Percentiles rank a stretch among this genome's conserved stretches.
phyloP scores from a whole-genome alignment of 148 eudicot genomes.

The Vaccinium macrocarpon region DNA sequence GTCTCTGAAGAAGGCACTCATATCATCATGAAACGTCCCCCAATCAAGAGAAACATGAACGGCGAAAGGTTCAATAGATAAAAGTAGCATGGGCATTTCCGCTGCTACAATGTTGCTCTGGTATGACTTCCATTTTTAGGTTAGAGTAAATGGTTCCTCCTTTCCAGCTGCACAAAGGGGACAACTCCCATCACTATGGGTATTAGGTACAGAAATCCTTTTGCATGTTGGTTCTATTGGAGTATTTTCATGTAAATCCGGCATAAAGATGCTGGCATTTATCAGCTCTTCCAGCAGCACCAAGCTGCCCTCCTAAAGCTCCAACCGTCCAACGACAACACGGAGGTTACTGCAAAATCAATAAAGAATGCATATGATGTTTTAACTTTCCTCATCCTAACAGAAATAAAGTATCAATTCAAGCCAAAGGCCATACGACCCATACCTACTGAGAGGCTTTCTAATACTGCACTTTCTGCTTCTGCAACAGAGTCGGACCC shows the following conservation, averaged over 20 bases:
- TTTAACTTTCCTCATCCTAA: not conserved
- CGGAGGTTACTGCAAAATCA: constrained; percentile 65
- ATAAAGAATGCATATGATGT: not conserved
- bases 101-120: not conserved
- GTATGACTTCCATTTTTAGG: not conserved
- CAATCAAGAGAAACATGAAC: constrained; percentile 1
- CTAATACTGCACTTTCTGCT: constrained; percentile 74
- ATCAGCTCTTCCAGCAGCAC: constrained; percentile 63
- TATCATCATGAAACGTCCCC: not conserved
- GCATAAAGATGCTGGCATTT: constrained; percentile 85
- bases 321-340: constrained; percentile 53
- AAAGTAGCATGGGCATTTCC: not conserved
- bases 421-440: constrained; percentile 10
- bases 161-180: not conserved
- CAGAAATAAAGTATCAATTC: constrained; percentile 5
- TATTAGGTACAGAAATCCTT: not conserved
- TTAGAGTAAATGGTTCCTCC: not conserved
- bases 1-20: not conserved
- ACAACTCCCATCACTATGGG: not conserved
- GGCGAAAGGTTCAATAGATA: not conserved
- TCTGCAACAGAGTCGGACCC: constrained; percentile 71
- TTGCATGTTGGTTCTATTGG: not conserved
- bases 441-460: constrained; percentile 83
- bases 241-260: constrained; percentile 49
- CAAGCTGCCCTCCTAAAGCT: constrained; percentile 80